Evolutionary conservation across 2,329 filamentous ascomycete species (phyloP), one percentile per base, ranked within the genome.

Genomic region (Pyrenophora tritici-repentis): DNA sequence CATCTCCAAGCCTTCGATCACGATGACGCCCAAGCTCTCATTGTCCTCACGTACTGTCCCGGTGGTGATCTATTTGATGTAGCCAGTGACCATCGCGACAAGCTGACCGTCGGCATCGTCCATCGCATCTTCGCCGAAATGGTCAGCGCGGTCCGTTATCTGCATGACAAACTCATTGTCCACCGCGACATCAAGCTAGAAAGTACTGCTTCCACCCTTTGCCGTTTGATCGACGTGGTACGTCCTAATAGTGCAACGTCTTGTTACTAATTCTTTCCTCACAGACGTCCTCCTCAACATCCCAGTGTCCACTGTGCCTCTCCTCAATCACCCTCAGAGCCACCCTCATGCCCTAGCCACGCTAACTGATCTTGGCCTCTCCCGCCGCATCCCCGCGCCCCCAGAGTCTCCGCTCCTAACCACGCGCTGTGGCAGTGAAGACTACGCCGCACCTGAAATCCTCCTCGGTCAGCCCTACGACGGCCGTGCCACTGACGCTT

Each of bases 101-200:
- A 89, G 1, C 79, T 97, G 40, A 85, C 82, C 3, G 83, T 90
- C 0, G 69, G 78, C 1, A 76, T 97, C 38, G 81, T 97, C 41
- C 84, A 90, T 59, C 85, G 94, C 43, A 91, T 97, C 49, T 97
- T 97, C 73, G 83, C 92, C 12, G 94, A 99, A 73, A 75, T 97
- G 57, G 86, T 97, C 18, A 86, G 84, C 55, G 94, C 93, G 0
- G 87, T 96, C 31, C 83, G 82, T 50, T 97, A 97, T 76, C 79
- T 99, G 41, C 94, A 99, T 73, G 79, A 84, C 46, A 81, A 89
- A 64, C 87, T 85, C 61, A 96, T 99, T 69, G 93, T 97, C 46
- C 94, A 99, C 72, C 86, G 94, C 53, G 94, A 99, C 73, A 95
- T 99, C 75, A 99, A 99, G 77, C 86, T 99, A 52, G 94, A 99